Conservation (phyloP, 139 green algal genomes). For the Zygnema cylindricum region DNA sequence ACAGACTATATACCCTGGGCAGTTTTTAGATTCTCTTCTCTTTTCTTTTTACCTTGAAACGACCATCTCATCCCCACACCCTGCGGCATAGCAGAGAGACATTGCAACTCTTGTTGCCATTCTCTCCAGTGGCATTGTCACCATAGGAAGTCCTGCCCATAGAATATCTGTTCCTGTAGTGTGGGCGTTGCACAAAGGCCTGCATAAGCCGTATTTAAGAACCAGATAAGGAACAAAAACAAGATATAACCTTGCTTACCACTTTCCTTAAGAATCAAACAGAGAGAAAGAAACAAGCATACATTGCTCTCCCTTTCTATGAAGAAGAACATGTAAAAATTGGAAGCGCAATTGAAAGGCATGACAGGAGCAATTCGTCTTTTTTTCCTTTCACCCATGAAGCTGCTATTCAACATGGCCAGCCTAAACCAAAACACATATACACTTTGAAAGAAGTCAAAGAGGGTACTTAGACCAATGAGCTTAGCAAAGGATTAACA, state of each 20-base stretch:
- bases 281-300: not conserved
- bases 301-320: not conserved
- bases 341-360: too few species aligned
- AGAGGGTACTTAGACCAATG: too few species aligned
- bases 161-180: slow-evolving; percentile 91
- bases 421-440: too few species aligned
- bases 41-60: slow-evolving; percentile 37
- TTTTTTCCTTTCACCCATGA: too few species aligned
- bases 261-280: not conserved
- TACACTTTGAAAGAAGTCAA: too few species aligned
- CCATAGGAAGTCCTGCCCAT: slow-evolving; percentile 85
- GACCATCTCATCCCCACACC: slow-evolving; percentile 80
- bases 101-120: slow-evolving; percentile 88
- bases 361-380: too few species aligned
- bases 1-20: not conserved
- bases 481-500: too few species aligned
- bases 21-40: slow-evolving; percentile 1
- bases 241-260: slow-evolving; percentile 1
- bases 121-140: slow-evolving; percentile 85
- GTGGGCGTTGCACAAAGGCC: slow-evolving; percentile 88
- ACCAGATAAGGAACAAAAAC: slow-evolving; percentile 6
- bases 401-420: too few species aligned
- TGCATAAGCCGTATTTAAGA: not conserved
- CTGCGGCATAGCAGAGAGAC: slow-evolving; percentile 77
- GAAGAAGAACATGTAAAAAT: not conserved